Percentiles rank a stretch among this genome's conserved stretches.
Evolutionary conservation across 2,329 filamentous ascomycete species (phyloP).

Genomic region (Blastomyces percursus): DNA sequence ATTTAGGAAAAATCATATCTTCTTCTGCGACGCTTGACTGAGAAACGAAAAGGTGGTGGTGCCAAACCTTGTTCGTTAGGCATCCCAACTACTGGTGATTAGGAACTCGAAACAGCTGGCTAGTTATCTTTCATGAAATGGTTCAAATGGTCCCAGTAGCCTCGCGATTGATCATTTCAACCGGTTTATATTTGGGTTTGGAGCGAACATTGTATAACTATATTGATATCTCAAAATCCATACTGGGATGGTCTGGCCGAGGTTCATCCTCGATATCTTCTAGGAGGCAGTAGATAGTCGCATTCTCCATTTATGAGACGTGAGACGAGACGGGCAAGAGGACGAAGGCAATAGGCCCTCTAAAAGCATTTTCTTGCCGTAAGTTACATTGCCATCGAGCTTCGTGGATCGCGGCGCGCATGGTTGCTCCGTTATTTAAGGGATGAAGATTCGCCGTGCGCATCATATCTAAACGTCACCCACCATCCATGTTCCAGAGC

Average conservation of each 20-base stretch:
- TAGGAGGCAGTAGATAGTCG: not conserved
- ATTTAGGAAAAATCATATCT: too few species aligned
- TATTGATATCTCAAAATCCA: not conserved
- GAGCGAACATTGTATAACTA: too few species aligned
- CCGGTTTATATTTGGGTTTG: too few species aligned
- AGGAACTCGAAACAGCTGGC: not conserved
- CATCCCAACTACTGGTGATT: not conserved
- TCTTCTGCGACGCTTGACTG: not conserved
- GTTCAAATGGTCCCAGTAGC: not conserved
- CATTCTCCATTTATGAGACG: not conserved
- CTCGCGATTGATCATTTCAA: not conserved
- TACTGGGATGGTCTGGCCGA: too few species aligned
- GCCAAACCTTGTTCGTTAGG: not conserved
- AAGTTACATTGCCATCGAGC: not conserved
- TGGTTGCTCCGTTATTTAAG: not conserved
- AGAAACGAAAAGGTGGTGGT: not conserved
- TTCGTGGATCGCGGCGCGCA: not conserved
- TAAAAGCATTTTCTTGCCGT: not conserved
- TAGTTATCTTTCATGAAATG: not conserved
- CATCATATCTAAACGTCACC: not conserved
- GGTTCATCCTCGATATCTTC: not conserved
- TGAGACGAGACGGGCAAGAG: too few species aligned
- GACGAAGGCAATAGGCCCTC: not conserved
- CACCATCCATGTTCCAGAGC: not conserved
- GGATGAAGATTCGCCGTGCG: not conserved